Conservation (phyloP, 352 stramenopile genomes). For the Pythium angustatum region DNA sequence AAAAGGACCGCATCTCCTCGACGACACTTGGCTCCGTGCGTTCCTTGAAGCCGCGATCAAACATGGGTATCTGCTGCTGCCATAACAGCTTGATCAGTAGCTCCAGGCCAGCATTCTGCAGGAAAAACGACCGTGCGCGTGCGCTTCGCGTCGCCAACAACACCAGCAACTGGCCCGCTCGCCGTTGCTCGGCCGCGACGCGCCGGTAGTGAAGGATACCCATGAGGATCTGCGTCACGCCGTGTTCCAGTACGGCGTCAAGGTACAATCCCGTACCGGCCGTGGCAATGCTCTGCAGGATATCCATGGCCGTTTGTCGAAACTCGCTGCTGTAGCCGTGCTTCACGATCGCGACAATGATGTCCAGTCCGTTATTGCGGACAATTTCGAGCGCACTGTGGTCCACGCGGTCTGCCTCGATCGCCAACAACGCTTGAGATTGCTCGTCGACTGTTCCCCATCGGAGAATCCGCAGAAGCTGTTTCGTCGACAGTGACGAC, state of each 20-base stretch:
- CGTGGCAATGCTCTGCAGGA: constrained; percentile 28
- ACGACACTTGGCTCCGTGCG: neutral
- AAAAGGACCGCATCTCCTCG: constrained; percentile 25
- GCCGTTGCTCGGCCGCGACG: constrained; percentile 22
- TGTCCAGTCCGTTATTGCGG: constrained; percentile 26
- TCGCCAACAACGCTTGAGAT: constrained; percentile 4
- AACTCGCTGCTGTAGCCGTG: constrained; percentile 30
- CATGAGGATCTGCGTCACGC: constrained; percentile 27
- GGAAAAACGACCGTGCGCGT: constrained; percentile 22
- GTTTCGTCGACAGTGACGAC: constrained; percentile 12
- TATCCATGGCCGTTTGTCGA: constrained; percentile 22
- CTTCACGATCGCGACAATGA: constrained; percentile 28
- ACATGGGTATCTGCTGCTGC: constrained; percentile 22
- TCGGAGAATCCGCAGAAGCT: constrained; percentile 21
- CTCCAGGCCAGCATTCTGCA: constrained; percentile 27
- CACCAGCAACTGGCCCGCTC: constrained; percentile 27
- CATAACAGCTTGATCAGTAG: constrained; percentile 28
- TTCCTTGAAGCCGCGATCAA: constrained; percentile 22
- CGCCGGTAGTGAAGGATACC: constrained; percentile 27
- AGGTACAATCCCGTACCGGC: constrained; percentile 20
- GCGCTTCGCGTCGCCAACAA: constrained; percentile 18
- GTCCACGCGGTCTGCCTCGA: constrained; percentile 13
- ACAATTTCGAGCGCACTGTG: constrained; percentile 22
- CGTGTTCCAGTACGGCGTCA: constrained; percentile 27
- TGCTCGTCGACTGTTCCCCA: constrained; percentile 29